Evolutionary conservation across 371 early-diverging fungal genomes (phyloP).

Genomic region (Zychaea mexicana): DNA sequence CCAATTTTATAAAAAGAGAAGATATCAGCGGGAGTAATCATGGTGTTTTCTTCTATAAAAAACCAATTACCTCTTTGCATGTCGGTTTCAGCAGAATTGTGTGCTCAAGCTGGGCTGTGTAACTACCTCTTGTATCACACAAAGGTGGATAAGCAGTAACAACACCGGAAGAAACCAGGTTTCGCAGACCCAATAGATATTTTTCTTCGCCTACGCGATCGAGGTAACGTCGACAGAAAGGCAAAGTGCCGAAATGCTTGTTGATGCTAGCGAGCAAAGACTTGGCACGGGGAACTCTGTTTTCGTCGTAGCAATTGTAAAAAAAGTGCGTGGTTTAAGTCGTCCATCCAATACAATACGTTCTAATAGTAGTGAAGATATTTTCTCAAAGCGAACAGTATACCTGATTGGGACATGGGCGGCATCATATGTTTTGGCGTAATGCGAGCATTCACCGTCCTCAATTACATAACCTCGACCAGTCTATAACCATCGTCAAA

Average conservation of each 20-base stretch:
- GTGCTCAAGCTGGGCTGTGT: slow-evolving; percentile 99
- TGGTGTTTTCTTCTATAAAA: background rate
- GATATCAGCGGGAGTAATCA: background rate
- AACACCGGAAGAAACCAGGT: slow-evolving; percentile 86
- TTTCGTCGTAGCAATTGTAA: too few species aligned
- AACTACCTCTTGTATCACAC: slow-evolving; percentile 88
- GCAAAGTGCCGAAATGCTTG: slow-evolving; percentile 95
- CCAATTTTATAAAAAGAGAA: background rate
- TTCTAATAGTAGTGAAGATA: too few species aligned
- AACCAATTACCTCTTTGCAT: slow-evolving; percentile 75
- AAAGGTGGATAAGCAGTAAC: slow-evolving; percentile 96
- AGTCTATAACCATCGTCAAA: too few species aligned
- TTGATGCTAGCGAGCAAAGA: slow-evolving; percentile 86
- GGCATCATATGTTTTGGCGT: slow-evolving; percentile 73
- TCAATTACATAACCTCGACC: slow-evolving; percentile 96
- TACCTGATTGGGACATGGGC: slow-evolving; percentile 72
- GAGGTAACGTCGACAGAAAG: slow-evolving; percentile 98
- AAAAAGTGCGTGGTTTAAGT: too few species aligned
- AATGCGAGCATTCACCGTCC: slow-evolving; percentile 96
- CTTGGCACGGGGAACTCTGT: slow-evolving; percentile 82
- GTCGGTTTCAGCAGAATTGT: slow-evolving; percentile 92
- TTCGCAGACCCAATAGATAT: slow-evolving; percentile 84
- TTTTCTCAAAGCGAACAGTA: background rate
- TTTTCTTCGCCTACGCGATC: slow-evolving; percentile 91
- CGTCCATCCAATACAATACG: too few species aligned